phyloP scores from a whole-genome alignment of 257 asterid genomes.

The Galeopsis tetrahit region DNA sequence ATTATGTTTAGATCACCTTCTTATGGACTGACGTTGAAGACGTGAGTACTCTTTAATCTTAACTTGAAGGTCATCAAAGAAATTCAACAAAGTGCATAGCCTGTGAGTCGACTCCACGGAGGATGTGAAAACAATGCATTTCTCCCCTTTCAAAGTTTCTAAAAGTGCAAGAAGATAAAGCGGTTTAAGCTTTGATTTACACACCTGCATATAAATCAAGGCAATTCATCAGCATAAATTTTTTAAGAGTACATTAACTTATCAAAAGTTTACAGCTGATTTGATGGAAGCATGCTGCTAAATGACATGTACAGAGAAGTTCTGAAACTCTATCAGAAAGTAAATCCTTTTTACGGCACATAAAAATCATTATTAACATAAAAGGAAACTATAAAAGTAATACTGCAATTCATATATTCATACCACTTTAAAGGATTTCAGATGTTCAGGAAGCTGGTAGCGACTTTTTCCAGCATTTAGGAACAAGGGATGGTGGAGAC shows the following conservation, averaged over 20 bases:
- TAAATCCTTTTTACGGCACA: background rate
- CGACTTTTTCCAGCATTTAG: constrained; percentile 74
- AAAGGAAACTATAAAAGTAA: background rate
- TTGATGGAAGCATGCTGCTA: background rate
- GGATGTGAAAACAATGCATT: constrained; percentile 86
- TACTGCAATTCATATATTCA: constrained; percentile 11
- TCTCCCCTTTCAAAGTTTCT: constrained; percentile 69
- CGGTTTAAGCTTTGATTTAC: constrained; percentile 82
- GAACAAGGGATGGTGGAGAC: constrained; percentile 85
- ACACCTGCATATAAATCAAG: constrained; percentile 56
- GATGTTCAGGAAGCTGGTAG: constrained; percentile 77
- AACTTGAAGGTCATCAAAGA: constrained; percentile 60
- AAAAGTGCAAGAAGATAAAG: constrained; percentile 80
- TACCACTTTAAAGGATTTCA: constrained; percentile 87
- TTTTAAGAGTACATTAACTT: background rate
- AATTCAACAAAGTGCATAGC: constrained; percentile 67
- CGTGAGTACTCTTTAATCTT: constrained; percentile 85
- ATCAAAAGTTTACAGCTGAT: constrained; percentile 5
- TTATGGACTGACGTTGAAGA: constrained; percentile 75
- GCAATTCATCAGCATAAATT: constrained; percentile 26
- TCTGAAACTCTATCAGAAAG: background rate
- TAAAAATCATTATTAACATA: background rate
- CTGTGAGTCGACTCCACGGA: constrained; percentile 90
- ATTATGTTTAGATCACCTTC: constrained; percentile 60
- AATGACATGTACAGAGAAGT: constrained; percentile 2